Evolutionary conservation across 2,329 filamentous ascomycete genomes (phyloP).

Genomic region (Cordyceps tenuipes): DNA sequence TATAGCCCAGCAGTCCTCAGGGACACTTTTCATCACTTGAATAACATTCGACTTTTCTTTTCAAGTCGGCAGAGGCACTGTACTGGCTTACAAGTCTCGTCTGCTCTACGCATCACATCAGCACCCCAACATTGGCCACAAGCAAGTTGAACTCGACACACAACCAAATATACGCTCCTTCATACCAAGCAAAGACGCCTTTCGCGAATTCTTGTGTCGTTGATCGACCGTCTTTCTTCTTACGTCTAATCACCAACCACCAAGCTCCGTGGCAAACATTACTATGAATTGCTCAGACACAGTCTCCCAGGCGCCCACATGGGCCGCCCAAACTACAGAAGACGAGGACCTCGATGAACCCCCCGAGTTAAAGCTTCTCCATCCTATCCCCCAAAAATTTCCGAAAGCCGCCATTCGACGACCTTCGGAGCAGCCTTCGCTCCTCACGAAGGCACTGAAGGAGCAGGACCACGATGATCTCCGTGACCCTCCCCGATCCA

Average conservation of each 20-base stretch:
- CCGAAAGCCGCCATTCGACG: slow-evolving; percentile 39
- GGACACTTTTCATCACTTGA: slow-evolving; percentile 21
- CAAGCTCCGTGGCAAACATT: slow-evolving; percentile 17
- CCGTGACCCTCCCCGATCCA: slow-evolving; percentile 19
- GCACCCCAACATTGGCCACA: slow-evolving; percentile 3
- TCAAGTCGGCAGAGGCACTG: slow-evolving; percentile 13
- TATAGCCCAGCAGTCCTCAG: slow-evolving; percentile 32
- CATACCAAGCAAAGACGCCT: slow-evolving; percentile 1
- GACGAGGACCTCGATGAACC: slow-evolving; percentile 86
- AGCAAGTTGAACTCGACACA: neutral
- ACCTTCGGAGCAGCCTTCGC: slow-evolving; percentile 59
- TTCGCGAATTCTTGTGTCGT: slow-evolving; percentile 8
- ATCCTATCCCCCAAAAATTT: slow-evolving; percentile 30
- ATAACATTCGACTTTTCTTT: neutral
- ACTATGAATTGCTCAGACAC: slow-evolving; percentile 28
- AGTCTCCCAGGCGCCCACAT: slow-evolving; percentile 22
- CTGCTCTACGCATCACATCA: slow-evolving; percentile 15
- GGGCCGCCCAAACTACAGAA: slow-evolving; percentile 36
- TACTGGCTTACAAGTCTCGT: slow-evolving; percentile 19
- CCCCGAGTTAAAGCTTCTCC: slow-evolving; percentile 50
- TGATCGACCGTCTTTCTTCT: slow-evolving; percentile 2
- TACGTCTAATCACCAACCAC: neutral
- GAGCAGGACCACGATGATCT: slow-evolving; percentile 20
- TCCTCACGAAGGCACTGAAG: slow-evolving; percentile 79
- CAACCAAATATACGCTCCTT: neutral